These are phyloP conservation scores for Anthracocystis walkeri DNA, from an alignment of 1,284 basidiomycete genomes.

Conservation along the genomic window DNA sequence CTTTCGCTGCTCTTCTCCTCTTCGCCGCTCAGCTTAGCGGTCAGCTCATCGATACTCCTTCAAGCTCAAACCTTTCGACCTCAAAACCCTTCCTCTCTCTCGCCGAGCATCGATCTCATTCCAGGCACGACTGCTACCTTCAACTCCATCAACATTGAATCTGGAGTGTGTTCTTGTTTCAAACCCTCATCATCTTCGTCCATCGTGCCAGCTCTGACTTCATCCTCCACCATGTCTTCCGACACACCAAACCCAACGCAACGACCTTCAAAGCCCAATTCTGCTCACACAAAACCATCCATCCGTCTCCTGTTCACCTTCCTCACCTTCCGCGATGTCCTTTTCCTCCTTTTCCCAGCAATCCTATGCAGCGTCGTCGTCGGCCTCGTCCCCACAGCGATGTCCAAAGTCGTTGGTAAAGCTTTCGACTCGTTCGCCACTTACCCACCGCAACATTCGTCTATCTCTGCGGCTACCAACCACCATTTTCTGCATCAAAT, in stretches of 20 bases:
- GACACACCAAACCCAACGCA: not conserved
- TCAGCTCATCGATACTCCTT: no score
- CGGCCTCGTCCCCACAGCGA: conserved; percentile 87
- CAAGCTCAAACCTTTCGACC: no score
- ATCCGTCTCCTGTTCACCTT: conserved; percentile 56
- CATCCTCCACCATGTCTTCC: not conserved
- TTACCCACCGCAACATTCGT: conserved; percentile 71
- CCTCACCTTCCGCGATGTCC: conserved; percentile 41
- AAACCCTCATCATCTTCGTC: no score
- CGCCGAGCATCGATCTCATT: no score
- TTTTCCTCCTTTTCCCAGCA: conserved; percentile 76
- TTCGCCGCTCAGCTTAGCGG: no score
- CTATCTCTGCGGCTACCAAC: conserved; percentile 72
- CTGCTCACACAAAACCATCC: conserved; percentile 25
- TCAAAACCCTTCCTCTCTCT: no score
- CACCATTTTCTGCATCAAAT: conserved; percentile 73
- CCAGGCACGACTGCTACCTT: no score
- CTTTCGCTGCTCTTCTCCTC: no score
- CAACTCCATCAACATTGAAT: no score
- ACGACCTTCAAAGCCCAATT: not conserved
- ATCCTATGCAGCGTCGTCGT: conserved; percentile 77
- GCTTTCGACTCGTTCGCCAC: conserved; percentile 82
- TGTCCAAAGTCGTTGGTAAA: conserved; percentile 89
- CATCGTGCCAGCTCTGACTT: no score
- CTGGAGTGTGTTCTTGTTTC: no score